Base-by-base conservation (phyloP, 2,329 filamentous ascomycete genomes). In the Fusarium nanum region DNA sequence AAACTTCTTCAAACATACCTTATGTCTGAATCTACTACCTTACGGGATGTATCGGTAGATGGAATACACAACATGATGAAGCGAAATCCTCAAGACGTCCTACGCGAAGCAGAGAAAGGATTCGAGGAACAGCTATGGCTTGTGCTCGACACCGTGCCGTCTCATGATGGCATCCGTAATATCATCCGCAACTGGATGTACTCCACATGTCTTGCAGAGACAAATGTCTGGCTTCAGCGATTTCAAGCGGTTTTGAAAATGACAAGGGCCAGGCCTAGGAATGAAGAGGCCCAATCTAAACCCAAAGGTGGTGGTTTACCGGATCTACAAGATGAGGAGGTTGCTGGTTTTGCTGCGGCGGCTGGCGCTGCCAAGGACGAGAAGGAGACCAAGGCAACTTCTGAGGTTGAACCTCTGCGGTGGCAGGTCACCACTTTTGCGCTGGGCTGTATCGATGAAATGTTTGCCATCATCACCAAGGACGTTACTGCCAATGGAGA, bases 341-440 rank as follows among this genome's bases (percentile, higher is more conserved):
- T 97, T 37, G 96, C 96, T 55, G 96, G 96, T 0, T 98, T 99
- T 76, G 94, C 94, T 32, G 88, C 91, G n/a, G 90, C 92, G 2
- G 86, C 86, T 28, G 90, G 89, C 27, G 87, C 84, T 6, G 83
- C 81, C 7, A 88, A 87, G 50, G 87, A 91, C 52, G 85, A 87
- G 41, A 88, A 89, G 47, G 80, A 84, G 25, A 78, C 78, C 9
- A 79, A 81, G 58, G 82, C 81, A 27, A 68, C 76, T 25, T 82
- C 90, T 11, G 91, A 94, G 22, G 94, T 97, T 74, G 96, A 99
- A 78, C 88, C 96, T 16, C 84, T 99, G 65, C 90, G 94, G 72
- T 99, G 96, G 96, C 96, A 99, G 79, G 95, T 97, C 9, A 90
- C 93, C 34, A 94, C 94, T 3, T 98, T 98, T 80, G 94, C 94